Conservation (phyloP, 352 stramenopile genomes). For the Pythium brassicae region DNA sequence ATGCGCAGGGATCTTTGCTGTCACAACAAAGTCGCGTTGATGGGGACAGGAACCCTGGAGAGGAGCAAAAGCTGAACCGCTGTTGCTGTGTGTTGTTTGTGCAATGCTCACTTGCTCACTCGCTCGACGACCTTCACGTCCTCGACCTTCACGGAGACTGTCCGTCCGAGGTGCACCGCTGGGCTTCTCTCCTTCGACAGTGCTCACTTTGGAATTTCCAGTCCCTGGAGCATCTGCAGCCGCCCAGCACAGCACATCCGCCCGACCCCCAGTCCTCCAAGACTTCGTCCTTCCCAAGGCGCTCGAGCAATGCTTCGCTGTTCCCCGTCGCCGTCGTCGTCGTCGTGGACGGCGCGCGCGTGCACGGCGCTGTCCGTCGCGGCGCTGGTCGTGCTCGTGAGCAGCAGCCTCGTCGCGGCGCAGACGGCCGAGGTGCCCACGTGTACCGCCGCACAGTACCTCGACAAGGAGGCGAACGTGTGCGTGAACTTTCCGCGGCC, state of each 20-base stretch:
- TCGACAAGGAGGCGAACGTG: conserved; percentile 22
- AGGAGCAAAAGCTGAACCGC: not conserved
- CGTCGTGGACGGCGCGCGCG: conserved; percentile 6
- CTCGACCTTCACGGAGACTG: too few species aligned
- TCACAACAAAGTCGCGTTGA: not conserved
- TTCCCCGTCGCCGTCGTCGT: conserved; percentile 5
- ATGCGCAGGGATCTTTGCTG: not conserved
- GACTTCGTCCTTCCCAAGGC: too few species aligned
- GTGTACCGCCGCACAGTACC: conserved; percentile 29
- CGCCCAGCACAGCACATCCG: not conserved
- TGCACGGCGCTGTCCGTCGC: conserved; percentile 10
- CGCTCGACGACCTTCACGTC: not conserved
- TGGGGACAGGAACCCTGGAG: too few species aligned
- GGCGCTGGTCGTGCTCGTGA: conserved; percentile 11
- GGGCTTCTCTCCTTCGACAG: not conserved
- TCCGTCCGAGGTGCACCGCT: too few species aligned
- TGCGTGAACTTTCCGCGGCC: conserved; percentile 37
- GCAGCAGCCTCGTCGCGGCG: conserved; percentile 6
- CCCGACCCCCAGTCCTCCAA: not conserved
- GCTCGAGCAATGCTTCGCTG: conserved; percentile 5
- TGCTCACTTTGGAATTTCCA: conserved; percentile 13
- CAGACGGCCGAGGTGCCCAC: not conserved
- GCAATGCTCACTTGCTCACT: not conserved
- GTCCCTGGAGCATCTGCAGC: conserved; percentile 7
- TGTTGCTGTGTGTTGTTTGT: not conserved